A percentile compares a stretch with the other conserved stretches of the same genome.
Conservation (phyloP, 768 basidiomycete species). For the Serendipita vermifera region DNA sequence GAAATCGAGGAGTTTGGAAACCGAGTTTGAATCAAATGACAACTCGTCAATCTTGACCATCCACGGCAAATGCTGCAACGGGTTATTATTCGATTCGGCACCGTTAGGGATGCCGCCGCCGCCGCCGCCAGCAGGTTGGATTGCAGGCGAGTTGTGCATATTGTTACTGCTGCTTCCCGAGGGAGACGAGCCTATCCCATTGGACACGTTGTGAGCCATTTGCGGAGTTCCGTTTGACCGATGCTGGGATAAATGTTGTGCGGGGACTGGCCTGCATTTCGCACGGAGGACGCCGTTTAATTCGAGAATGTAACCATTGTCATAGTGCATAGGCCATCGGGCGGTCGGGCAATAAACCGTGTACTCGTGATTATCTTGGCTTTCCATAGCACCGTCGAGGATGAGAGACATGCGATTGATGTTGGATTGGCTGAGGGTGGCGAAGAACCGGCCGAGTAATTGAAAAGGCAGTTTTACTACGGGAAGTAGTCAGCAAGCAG, state of each 20-base stretch:
- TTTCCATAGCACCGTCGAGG: not conserved
- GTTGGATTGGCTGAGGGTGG: not conserved
- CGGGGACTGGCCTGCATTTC: not conserved
- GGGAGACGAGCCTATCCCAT: too few species aligned
- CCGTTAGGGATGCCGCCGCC: too few species aligned
- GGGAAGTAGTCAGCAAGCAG: not conserved
- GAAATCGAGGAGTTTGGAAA: not conserved
- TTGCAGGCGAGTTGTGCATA: too few species aligned
- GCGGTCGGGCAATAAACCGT: not conserved
- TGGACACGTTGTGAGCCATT: too few species aligned
- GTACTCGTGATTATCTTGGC: not conserved
- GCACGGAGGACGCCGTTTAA: not conserved
- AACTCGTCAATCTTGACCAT: constrained; percentile 1
- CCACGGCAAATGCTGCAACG: not conserved
- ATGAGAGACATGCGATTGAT: constrained; percentile 6
- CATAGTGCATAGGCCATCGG: constrained; percentile 5
- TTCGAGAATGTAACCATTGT: not conserved
- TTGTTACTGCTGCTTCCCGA: too few species aligned
- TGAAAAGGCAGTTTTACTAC: not conserved
- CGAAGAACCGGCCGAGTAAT: not conserved
- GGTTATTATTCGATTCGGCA: too few species aligned
- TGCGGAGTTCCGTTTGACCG: too few species aligned
- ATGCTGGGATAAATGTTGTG: too few species aligned
- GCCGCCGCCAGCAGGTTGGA: too few species aligned
- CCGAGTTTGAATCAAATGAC: not conserved